A percentile compares a stretch with the other conserved stretches of the same genome.
Evolutionary conservation across 257 asterid species (phyloP).

Genomic region (Henckelia pumila): DNA sequence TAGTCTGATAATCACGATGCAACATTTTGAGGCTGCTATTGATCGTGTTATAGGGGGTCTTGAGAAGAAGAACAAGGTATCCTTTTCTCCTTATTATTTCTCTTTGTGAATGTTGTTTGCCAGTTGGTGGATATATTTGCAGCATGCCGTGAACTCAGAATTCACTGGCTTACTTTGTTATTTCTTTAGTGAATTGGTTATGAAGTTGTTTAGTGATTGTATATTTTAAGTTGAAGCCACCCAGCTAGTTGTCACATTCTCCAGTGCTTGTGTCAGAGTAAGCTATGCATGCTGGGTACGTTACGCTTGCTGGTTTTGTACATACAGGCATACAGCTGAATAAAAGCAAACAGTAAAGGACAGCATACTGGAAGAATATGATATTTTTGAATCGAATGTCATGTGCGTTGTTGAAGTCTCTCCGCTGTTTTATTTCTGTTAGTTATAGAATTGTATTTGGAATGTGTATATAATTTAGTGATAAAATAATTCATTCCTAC

Average conservation of each 20-base stretch:
- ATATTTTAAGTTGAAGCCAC: not conserved
- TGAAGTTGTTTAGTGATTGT: not conserved
- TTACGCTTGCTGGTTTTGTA: not conserved
- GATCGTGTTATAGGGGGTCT: slow-evolving; percentile 94
- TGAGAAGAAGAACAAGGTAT: slow-evolving; percentile 83
- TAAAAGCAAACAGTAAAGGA: not conserved
- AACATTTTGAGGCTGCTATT: slow-evolving; percentile 88
- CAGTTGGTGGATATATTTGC: not conserved
- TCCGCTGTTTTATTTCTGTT: not conserved
- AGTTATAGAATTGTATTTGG: not conserved
- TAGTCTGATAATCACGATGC: slow-evolving; percentile 45
- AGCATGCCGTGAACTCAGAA: not conserved
- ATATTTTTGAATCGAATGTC: not conserved
- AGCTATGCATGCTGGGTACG: not conserved
- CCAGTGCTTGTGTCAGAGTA: not conserved
- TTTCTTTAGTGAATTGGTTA: not conserved
- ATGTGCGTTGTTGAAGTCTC: not conserved
- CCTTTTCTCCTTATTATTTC: slow-evolving; percentile 3
- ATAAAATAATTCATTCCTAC: slow-evolving; percentile 18
- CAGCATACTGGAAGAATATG: not conserved
- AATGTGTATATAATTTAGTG: not conserved
- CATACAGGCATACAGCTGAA: not conserved
- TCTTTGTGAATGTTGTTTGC: slow-evolving; percentile 11
- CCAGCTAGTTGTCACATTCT: not conserved
- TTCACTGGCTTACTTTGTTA: not conserved